A percentile compares a stretch with the other conserved stretches of the same genome.
These are phyloP conservation scores for Fusarium sp. DNA, from an alignment of 2,329 filamentous ascomycete species.

Conservation along the genomic window DNA sequence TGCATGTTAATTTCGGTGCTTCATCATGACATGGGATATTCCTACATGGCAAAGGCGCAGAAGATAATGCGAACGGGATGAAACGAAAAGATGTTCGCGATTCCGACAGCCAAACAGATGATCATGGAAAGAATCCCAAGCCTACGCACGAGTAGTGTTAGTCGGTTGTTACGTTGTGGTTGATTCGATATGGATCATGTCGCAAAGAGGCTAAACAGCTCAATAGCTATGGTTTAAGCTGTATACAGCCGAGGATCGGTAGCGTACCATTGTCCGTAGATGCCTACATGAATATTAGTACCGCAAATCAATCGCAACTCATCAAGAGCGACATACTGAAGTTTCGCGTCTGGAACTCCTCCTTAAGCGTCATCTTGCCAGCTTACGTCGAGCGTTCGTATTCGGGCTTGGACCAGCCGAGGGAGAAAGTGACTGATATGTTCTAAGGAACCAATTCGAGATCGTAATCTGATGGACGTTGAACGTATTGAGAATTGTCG, in stretches of 20 bases:
- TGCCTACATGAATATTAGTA: conserved; percentile 65
- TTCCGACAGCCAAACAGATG: conserved; percentile 76
- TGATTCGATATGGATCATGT: conserved; percentile 11
- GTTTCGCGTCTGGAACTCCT: conserved; percentile 79
- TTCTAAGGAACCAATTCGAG: conserved; percentile 17
- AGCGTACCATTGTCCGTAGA: conserved; percentile 81
- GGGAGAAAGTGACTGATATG: conserved; percentile 18
- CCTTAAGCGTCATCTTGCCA: conserved; percentile 75
- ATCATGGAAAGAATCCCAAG: conserved; percentile 78
- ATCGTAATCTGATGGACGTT: conserved; percentile 1
- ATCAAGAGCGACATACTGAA: conserved; percentile 69
- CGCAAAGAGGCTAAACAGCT: conserved; percentile 24
- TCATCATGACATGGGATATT: conserved; percentile 19
- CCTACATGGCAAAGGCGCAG: conserved; percentile 67
- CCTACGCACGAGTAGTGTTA: conserved; percentile 57
- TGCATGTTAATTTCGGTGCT: conserved; percentile 8
- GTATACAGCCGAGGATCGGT: conserved; percentile 13
- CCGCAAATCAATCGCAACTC: conserved; percentile 1
- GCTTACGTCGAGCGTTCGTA: conserved; percentile 46
- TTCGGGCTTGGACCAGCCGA: conserved; percentile 29
- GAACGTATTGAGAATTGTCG: conserved; percentile 29
- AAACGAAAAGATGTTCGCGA: conserved; percentile 74
- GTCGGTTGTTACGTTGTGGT: conserved; percentile 14
- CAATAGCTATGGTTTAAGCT: conserved; percentile 14
- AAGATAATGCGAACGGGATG: conserved; percentile 63